These are phyloP conservation scores for Teunomyces barrocoloradensis DNA, from an alignment of 805 yeast species.

Conservation along the genomic window DNA sequence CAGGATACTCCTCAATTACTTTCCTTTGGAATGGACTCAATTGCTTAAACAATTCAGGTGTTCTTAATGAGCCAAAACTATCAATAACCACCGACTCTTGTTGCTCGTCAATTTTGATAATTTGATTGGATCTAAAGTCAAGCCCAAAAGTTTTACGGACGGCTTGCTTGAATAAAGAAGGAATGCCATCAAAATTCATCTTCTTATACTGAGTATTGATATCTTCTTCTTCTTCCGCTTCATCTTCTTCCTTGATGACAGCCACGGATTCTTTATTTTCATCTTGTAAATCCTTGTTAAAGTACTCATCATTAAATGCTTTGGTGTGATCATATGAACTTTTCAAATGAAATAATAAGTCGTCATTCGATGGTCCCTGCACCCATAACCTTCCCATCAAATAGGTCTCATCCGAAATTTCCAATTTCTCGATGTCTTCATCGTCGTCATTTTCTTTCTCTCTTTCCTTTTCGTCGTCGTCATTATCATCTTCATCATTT, in stretches of 20 bases:
- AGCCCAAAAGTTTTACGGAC: conserved; percentile 30
- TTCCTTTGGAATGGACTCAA: conserved; percentile 52
- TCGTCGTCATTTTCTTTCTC: conserved; percentile 21
- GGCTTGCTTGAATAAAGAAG: conserved; percentile 19
- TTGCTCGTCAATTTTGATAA: conserved; percentile 11
- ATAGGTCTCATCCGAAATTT: conserved; percentile 52
- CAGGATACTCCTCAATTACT: conserved; percentile 63
- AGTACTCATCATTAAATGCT: not conserved
- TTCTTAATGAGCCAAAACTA: conserved; percentile 29
- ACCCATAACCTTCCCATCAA: conserved; percentile 85
- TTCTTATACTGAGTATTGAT: not conserved
- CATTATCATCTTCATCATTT: conserved; percentile 42
- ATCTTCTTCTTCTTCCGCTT: not conserved
- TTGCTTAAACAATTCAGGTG: conserved; percentile 5
- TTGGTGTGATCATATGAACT: conserved; percentile 3
- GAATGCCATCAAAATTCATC: conserved; percentile 24
- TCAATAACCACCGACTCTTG: conserved; percentile 26
- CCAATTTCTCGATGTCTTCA: conserved; percentile 44
- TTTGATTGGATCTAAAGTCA: conserved; percentile 21
- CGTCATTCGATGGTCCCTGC: conserved; percentile 75
- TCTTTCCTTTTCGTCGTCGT: conserved; percentile 27
- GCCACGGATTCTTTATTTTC: conserved; percentile 2
- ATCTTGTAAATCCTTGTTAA: conserved; percentile 10
- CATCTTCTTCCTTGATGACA: conserved; percentile 9
- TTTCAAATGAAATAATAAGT: conserved; percentile 29